phyloP scores from a whole-genome alignment of 352 stramenopile species.

The Pythium diclinum region DNA sequence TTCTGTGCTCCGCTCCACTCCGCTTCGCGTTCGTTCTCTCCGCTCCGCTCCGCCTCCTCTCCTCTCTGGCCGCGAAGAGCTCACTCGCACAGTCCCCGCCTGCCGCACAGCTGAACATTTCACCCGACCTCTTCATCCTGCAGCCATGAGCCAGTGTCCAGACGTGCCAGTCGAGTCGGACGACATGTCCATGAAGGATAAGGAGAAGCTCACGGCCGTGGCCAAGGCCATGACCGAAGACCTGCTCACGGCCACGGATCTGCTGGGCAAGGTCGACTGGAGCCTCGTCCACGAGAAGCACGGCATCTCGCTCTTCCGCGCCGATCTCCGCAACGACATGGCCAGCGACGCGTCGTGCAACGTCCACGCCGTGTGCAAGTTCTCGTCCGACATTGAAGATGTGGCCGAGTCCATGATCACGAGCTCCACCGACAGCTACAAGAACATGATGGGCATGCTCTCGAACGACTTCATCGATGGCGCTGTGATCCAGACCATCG shows the following conservation, averaged over 20 bases:
- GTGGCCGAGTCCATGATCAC: slow-evolving; percentile 83
- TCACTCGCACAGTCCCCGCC: slow-evolving; percentile 4
- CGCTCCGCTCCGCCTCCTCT: not conserved
- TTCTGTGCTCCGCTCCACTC: not conserved
- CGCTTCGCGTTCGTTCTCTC: not conserved
- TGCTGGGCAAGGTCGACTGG: slow-evolving; percentile 72
- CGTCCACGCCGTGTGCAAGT: slow-evolving; percentile 83
- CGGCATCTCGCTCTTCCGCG: slow-evolving; percentile 80
- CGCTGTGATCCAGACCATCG: slow-evolving; percentile 77
- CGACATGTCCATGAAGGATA: slow-evolving; percentile 51
- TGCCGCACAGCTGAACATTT: not conserved
- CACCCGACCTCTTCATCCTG: not conserved
- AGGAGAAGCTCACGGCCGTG: slow-evolving; percentile 62
- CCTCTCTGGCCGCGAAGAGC: not conserved
- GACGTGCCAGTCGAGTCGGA: slow-evolving; percentile 22
- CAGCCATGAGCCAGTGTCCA: slow-evolving; percentile 9
- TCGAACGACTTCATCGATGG: slow-evolving; percentile 84
- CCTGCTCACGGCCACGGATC: slow-evolving; percentile 70
- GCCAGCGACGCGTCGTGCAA: slow-evolving; percentile 75
- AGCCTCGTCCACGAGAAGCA: slow-evolving; percentile 76
- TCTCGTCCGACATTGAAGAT: slow-evolving; percentile 76
- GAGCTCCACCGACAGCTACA: slow-evolving; percentile 71
- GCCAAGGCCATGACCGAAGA: slow-evolving; percentile 82
- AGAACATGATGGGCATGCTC: slow-evolving; percentile 82
- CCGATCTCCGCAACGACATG: slow-evolving; percentile 50